Conservation (phyloP, 139 green algal genomes). For the Coelastrella sp. region DNA sequence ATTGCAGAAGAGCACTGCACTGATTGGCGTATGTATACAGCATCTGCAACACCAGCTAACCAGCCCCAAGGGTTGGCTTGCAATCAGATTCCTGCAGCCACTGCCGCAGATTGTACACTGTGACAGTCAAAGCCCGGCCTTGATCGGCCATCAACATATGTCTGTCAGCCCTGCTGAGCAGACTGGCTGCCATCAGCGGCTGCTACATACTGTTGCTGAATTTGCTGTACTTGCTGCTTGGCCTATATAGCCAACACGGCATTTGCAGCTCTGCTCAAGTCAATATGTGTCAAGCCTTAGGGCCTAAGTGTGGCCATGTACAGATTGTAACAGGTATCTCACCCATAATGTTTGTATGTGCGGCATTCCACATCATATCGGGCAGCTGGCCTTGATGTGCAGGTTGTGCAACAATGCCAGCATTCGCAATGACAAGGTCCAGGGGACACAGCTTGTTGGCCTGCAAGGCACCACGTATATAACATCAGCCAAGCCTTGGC, state of each 20-base stretch:
- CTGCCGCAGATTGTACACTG: no score
- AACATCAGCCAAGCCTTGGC: not conserved
- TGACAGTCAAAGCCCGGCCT: no score
- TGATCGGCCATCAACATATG: not conserved
- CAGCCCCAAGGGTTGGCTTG: no score
- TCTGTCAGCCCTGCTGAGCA: no score
- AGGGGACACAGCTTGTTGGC: not conserved
- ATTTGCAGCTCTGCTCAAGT: not conserved
- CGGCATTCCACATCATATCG: not conserved
- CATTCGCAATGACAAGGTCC: conserved; percentile 12
- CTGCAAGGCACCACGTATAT: not conserved
- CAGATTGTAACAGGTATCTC: not conserved
- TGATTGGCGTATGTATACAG: not conserved
- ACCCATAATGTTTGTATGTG: conserved; percentile 30
- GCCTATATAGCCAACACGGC: no score
- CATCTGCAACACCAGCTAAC: no score
- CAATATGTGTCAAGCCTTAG: not conserved
- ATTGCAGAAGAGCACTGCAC: not conserved
- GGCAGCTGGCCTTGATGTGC: not conserved
- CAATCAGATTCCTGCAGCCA: no score
- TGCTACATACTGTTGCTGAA: no score
- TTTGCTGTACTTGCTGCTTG: no score
- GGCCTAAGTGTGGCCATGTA: not conserved
- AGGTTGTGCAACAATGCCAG: not conserved
- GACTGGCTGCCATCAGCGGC: no score